A percentile compares a stretch with the other conserved stretches of the same genome.
Conservation (phyloP, 768 basidiomycete genomes). For the Strobilomyces echinocephalus region DNA sequence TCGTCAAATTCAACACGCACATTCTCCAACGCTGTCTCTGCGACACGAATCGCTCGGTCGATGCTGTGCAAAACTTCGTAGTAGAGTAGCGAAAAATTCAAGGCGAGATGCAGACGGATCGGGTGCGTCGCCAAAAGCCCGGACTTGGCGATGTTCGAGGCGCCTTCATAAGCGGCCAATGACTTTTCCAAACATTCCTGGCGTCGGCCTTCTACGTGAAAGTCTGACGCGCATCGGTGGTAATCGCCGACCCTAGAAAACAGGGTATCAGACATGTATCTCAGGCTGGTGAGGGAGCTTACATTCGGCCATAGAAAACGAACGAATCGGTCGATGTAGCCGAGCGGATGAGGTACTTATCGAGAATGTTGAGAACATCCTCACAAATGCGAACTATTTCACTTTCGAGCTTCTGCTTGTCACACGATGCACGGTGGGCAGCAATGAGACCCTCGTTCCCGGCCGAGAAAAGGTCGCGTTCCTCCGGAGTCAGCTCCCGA, state of each 20-base stretch:
- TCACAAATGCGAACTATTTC: neutral
- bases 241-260: neutral
- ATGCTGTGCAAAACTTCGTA: no score
- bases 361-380: neutral
- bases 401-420: neutral
- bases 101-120: no score
- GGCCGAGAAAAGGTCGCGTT: neutral
- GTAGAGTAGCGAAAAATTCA: no score
- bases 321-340: neutral
- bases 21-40: neutral
- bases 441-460: neutral
- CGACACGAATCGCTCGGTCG: no score
- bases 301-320: neutral
- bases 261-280: neutral
- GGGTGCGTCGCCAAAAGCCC: no score
- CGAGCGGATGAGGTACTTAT: neutral
- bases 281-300: neutral
- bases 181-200: neutral
- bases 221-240: neutral
- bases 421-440: neutral
- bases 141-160: no score
- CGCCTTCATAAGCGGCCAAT: neutral
- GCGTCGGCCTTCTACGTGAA: neutral
- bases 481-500: no score
- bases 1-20: neutral